Conservation (phyloP, 1,284 basidiomycete genomes). For the Melampsora larici-populina region DNA sequence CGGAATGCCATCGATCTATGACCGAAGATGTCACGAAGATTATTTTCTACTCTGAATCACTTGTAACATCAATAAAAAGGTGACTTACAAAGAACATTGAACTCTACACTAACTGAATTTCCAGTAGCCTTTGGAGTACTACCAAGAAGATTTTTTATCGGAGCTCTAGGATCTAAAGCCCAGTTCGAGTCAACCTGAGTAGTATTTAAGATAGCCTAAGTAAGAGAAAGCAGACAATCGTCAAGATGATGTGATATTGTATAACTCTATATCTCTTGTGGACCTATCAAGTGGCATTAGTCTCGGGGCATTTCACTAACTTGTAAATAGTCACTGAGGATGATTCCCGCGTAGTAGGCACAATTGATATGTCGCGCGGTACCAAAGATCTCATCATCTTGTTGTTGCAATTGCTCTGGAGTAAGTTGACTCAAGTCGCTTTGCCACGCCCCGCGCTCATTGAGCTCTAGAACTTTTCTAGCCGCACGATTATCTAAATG, state of each 20-base stretch:
- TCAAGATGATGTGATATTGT: not conserved
- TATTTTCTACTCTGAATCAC: not conserved
- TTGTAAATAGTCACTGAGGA: constrained; percentile 37
- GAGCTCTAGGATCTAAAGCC: constrained; percentile 31
- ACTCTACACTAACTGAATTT: constrained; percentile 39
- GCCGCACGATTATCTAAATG: constrained; percentile 31
- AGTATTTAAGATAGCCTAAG: constrained; percentile 27
- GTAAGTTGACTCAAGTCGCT: constrained; percentile 50
- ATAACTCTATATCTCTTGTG: not conserved
- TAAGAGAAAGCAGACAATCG: not conserved
- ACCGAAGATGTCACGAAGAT: not conserved
- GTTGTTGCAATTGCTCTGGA: constrained; percentile 55
- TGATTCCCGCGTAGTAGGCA: constrained; percentile 61
- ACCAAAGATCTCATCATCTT: constrained; percentile 68
- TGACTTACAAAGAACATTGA: constrained; percentile 38
- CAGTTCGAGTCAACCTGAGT: constrained; percentile 39
- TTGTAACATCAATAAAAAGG: not conserved
- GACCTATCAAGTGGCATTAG: not conserved
- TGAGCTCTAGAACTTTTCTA: constrained; percentile 22
- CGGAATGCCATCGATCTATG: constrained; percentile 40
- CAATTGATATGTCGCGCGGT: constrained; percentile 71
- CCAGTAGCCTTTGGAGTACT: constrained; percentile 29
- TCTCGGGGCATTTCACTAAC: constrained; percentile 2
- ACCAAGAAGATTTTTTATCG: constrained; percentile 32
- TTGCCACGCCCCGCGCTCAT: constrained; percentile 30